phyloP scores from a whole-genome alignment of 2,329 filamentous ascomycete genomes.

The Aspergillus pseudotamarii region DNA sequence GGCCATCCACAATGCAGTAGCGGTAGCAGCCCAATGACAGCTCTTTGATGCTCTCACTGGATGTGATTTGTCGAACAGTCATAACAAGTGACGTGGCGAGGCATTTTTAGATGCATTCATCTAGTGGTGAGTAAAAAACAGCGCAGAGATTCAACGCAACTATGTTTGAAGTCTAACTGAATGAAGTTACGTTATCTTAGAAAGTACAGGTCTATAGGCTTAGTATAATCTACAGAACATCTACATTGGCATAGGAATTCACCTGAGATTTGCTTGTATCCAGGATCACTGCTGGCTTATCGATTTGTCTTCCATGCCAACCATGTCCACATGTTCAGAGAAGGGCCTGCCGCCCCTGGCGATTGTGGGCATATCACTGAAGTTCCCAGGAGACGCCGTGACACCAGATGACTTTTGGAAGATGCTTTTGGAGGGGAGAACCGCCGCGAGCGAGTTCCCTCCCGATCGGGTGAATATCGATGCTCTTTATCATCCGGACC shows the following conservation, averaged over 20 bases:
- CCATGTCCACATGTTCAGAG: not conserved
- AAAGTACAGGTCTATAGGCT: not conserved
- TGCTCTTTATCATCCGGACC: slow-evolving; percentile 25
- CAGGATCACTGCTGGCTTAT: not conserved
- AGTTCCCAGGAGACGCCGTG: slow-evolving; percentile 24
- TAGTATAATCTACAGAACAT: not conserved
- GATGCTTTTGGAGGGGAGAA: slow-evolving; percentile 22
- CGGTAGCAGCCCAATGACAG: not conserved
- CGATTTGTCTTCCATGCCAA: not conserved
- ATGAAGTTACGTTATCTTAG: not conserved
- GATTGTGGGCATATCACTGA: slow-evolving; percentile 24
- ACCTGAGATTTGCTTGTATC: no score
- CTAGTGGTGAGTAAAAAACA: no score
- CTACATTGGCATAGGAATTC: no score
- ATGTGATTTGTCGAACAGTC: not conserved
- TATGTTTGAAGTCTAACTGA: not conserved
- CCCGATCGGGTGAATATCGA: slow-evolving; percentile 28
- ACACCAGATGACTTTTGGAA: slow-evolving; percentile 26
- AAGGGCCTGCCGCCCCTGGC: slow-evolving; percentile 20
- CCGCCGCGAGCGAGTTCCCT: slow-evolving; percentile 25
- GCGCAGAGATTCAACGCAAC: no score
- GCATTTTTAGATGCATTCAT: no score
- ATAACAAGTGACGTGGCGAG: not conserved
- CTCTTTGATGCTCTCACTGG: not conserved
- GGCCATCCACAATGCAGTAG: not conserved